phyloP scores from a whole-genome alignment of 805 yeast species.

The Wickerhamomyces tratensis region DNA sequence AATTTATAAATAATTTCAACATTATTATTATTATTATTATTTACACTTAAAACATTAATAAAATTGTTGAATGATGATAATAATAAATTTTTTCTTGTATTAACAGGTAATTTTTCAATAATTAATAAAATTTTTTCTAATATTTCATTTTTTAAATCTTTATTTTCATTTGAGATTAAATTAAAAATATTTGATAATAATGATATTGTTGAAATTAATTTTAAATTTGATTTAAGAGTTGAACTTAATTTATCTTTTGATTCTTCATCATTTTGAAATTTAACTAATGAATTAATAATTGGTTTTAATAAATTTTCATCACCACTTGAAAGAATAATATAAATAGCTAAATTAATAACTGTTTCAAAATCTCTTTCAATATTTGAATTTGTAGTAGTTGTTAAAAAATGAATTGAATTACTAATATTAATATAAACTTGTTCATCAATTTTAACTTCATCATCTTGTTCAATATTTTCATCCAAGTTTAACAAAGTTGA shows the following conservation, averaged over 20 bases:
- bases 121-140: slow-evolving; percentile 6
- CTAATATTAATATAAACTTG: slow-evolving; percentile 12
- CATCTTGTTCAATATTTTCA: slow-evolving; percentile 10
- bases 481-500: slow-evolving; percentile 1
- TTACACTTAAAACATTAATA: neutral
- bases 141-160: slow-evolving; percentile 11
- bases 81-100: neutral
- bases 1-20: neutral
- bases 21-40: slow-evolving; percentile 1
- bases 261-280: neutral
- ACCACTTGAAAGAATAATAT: slow-evolving; percentile 9
- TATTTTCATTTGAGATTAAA: slow-evolving; percentile 4
- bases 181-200: slow-evolving; percentile 15
- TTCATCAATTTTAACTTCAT: slow-evolving; percentile 9
- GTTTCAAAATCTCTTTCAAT: slow-evolving; percentile 19
- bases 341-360: slow-evolving; percentile 14
- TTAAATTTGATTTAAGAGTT: slow-evolving; percentile 7
- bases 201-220: slow-evolving; percentile 8
- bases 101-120: slow-evolving; percentile 2
- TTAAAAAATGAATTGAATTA: slow-evolving; percentile 5
- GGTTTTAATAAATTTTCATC: neutral
- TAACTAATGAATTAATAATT: slow-evolving; percentile 2
- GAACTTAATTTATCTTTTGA: neutral
- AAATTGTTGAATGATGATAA: neutral
- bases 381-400: neutral